These are phyloP conservation scores for Pseudohyphozyma bogoriensis DNA, from an alignment of 768 basidiomycete genomes.

Conservation along the genomic window DNA sequence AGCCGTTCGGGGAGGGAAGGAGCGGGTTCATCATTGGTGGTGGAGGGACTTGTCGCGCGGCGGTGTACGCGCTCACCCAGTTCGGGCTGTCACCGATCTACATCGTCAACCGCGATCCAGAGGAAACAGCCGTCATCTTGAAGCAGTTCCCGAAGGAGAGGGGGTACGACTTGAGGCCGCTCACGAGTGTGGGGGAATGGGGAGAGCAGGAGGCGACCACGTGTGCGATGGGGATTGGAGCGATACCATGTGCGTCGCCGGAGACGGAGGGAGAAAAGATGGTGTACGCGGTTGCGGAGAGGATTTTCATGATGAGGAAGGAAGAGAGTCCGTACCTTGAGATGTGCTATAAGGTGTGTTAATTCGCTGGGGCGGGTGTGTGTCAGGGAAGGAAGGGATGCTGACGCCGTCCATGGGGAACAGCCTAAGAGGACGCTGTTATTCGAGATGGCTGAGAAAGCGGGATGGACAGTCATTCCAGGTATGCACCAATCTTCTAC, in stretches of 20 bases:
- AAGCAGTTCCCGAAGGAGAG: background rate
- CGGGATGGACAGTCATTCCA: conserved; percentile 9
- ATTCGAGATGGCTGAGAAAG: conserved; percentile 13
- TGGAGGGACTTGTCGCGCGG: conserved; percentile 31
- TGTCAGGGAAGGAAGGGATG: too few species aligned
- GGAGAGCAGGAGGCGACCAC: background rate
- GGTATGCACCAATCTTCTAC: conserved; percentile 4
- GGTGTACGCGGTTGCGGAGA: conserved; percentile 16
- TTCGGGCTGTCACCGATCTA: conserved; percentile 23
- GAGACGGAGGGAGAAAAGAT: conserved; percentile 18
- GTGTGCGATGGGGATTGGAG: conserved; percentile 9
- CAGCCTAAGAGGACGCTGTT: conserved; percentile 26
- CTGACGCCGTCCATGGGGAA: background rate
- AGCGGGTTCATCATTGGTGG: conserved; percentile 22
- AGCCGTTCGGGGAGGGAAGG: conserved; percentile 5
- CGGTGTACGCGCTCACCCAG: conserved; percentile 26
- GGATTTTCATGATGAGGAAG: conserved; percentile 5
- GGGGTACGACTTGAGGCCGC: conserved; percentile 15
- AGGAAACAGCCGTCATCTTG: conserved; percentile 10
- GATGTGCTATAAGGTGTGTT: conserved; percentile 27
- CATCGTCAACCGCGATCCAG: conserved; percentile 27
- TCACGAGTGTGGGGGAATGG: conserved; percentile 11
- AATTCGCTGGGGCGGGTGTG: too few species aligned
- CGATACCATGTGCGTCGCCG: conserved; percentile 20
- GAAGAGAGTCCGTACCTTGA: background rate